phyloP scores from a whole-genome alignment of 164 flowering plant genomes.

The Tetracentron sinense region DNA sequence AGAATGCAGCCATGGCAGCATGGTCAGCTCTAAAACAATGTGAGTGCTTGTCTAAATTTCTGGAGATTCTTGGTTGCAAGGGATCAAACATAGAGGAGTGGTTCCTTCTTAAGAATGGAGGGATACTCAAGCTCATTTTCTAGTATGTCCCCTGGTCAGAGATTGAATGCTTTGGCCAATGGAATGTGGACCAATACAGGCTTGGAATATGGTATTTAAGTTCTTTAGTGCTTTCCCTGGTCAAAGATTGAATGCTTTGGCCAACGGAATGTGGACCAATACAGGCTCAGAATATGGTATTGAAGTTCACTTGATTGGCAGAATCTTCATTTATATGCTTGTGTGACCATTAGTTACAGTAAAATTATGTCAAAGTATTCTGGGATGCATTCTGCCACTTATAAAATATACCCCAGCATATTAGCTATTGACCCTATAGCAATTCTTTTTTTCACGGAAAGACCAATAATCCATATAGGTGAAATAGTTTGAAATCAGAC shows the following conservation, averaged over 20 bases:
- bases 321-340: neutral
- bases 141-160: neutral
- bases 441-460: neutral
- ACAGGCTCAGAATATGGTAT: neutral
- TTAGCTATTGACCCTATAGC: neutral
- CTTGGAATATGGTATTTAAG: neutral
- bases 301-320: no score
- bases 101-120: neutral
- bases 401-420: neutral
- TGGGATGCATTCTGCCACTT: neutral
- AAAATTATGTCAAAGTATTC: no score
- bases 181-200: no score
- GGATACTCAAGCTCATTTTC: neutral
- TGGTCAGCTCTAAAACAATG: constrained; percentile 90
- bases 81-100: neutral
- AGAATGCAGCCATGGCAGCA: constrained; percentile 98
- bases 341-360: no score
- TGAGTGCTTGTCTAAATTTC: constrained; percentile 30
- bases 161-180: no score
- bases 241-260: no score
- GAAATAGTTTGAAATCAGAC: neutral
- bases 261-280: no score
- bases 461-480: no score
- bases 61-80: constrained; percentile 4
- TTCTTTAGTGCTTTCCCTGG: neutral